Conservation (phyloP, 1,284 basidiomycete genomes). For the Somion occarium region DNA sequence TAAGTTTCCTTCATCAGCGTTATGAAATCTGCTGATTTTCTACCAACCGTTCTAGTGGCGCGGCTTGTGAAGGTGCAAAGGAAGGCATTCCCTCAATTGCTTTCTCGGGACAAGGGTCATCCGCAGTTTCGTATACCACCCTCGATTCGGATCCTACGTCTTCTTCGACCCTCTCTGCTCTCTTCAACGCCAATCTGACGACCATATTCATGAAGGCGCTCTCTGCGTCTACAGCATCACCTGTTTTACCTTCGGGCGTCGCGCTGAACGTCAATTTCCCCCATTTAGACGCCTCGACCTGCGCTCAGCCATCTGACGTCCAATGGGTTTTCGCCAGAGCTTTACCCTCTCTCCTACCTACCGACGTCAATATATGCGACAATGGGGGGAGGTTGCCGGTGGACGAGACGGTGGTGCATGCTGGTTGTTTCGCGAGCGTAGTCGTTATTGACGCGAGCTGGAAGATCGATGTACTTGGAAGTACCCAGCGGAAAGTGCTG, state of each 20-base stretch:
- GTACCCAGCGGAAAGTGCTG: conserved; percentile 35
- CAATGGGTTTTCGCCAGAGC: conserved; percentile 43
- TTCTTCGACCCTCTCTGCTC: conserved; percentile 30
- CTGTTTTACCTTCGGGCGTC: conserved; percentile 36
- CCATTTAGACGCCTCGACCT: conserved; percentile 25
- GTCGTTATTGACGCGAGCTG: conserved; percentile 37
- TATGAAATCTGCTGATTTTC: neutral
- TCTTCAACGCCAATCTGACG: conserved; percentile 38
- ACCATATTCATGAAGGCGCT: conserved; percentile 35
- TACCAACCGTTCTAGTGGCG: conserved; percentile 31
- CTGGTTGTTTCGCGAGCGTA: conserved; percentile 40
- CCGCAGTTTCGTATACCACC: conserved; percentile 41
- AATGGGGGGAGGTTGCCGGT: conserved; percentile 31
- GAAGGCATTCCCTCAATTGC: conserved; percentile 45
- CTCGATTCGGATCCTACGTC: conserved; percentile 30
- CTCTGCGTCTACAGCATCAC: conserved; percentile 21
- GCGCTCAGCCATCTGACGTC: conserved; percentile 32
- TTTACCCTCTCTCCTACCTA: conserved; percentile 24
- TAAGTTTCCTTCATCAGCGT: conserved; percentile 27
- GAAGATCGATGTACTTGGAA: conserved; percentile 37
- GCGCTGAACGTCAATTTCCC: conserved; percentile 49
- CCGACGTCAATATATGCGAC: conserved; percentile 39
- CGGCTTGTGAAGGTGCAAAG: conserved; percentile 38
- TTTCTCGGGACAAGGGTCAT: conserved; percentile 39
- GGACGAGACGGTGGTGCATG: conserved; percentile 32